A percentile compares a stretch with the other conserved stretches of the same genome.
Conservation (phyloP, 371 early-diverging fungal genomes). For the Syncephalis fuscata region DNA sequence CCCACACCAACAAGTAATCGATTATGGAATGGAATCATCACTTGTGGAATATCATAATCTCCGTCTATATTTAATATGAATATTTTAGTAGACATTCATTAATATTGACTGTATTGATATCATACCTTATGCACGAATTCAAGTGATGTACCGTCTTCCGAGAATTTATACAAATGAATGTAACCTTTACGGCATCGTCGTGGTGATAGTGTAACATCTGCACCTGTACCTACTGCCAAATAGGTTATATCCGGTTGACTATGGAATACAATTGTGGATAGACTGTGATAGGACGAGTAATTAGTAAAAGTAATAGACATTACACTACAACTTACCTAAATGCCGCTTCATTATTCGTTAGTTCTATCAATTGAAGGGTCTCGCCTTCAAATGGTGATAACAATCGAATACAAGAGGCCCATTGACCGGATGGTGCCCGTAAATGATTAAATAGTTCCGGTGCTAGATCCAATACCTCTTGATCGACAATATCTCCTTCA, state of each 20-base stretch:
- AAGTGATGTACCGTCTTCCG: conserved; percentile 36
- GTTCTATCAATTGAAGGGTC: conserved; percentile 44
- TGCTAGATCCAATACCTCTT: conserved; percentile 17
- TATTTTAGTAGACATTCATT: too few relatives aligned
- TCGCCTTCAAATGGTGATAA: conserved; percentile 68
- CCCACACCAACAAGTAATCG: conserved; percentile 80
- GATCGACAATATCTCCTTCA: conserved; percentile 1
- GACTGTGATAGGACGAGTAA: conserved; percentile 15
- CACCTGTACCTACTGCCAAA: conserved; percentile 77
- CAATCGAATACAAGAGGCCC: conserved; percentile 82
- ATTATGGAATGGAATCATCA: conserved; percentile 77
- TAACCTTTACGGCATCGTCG: conserved; percentile 48
- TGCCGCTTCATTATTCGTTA: conserved; percentile 80
- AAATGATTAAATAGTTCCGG: conserved; percentile 61
- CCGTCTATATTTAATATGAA: conserved; percentile 49
- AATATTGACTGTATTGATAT: background rate
- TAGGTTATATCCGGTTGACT: conserved; percentile 31
- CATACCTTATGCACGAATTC: conserved; percentile 62
- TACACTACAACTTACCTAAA: conserved; percentile 28
- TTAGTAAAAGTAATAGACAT: too few relatives aligned
- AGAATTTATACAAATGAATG: conserved; percentile 58
- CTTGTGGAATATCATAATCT: conserved; percentile 49
- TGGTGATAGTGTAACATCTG: conserved; percentile 51
- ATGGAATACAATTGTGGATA: conserved; percentile 54
- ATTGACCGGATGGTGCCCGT: conserved; percentile 47